phyloP scores from a whole-genome alignment of 768 basidiomycete species.

The Boletus rubroflammeus region DNA sequence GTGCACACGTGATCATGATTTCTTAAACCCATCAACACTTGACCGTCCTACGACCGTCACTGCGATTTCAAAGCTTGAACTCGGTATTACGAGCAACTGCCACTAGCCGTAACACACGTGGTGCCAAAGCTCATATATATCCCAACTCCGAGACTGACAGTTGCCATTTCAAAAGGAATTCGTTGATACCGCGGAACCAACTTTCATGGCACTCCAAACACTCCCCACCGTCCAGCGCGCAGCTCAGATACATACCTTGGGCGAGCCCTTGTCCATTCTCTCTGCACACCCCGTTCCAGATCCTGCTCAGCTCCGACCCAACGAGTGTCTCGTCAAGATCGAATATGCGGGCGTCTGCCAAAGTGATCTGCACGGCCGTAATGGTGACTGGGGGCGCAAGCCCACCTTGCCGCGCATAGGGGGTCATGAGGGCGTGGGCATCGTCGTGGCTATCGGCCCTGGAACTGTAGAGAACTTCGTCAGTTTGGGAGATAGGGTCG shows the following conservation, averaged over 20 bases:
- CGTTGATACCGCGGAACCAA: neutral
- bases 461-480: constrained; percentile 30
- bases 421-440: constrained; percentile 48
- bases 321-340: constrained; percentile 40
- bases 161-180: neutral
- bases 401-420: constrained; percentile 35
- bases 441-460: constrained; percentile 41
- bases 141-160: neutral
- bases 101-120: neutral
- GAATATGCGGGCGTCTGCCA: constrained; percentile 43
- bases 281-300: constrained; percentile 17
- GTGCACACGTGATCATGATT: neutral
- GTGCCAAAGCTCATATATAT: neutral
- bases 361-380: constrained; percentile 37
- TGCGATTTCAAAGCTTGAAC: too few relatives aligned
- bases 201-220: neutral
- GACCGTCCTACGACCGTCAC: too few relatives aligned
- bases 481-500: constrained; percentile 39
- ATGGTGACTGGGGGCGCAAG: constrained; percentile 36
- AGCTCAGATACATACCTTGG: constrained; percentile 20
- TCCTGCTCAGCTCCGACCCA: constrained; percentile 12
- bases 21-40: too few relatives aligned
- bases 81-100: too few relatives aligned
- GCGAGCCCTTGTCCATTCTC: constrained; percentile 11
- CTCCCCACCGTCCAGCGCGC: constrained; percentile 25